These are phyloP conservation scores for Yamadazyma ubonensis DNA, from an alignment of 805 yeast species.

Conservation along the genomic window DNA sequence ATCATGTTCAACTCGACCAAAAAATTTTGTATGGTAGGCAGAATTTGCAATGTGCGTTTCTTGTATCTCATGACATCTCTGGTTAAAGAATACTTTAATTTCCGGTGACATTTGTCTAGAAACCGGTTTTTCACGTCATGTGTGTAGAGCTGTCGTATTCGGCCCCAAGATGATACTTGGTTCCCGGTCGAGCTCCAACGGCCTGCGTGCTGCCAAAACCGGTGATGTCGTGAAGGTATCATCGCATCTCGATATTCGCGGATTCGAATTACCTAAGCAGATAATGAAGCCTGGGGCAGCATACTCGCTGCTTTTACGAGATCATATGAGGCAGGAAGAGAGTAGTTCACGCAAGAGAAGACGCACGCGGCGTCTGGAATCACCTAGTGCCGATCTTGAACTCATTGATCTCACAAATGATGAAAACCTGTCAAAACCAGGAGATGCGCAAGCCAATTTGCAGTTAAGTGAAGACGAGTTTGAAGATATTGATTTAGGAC, in stretches of 20 bases:
- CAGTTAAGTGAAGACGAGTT: constrained; percentile 20
- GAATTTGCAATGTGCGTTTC: constrained; percentile 3
- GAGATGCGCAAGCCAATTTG: not conserved
- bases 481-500: constrained; percentile 22
- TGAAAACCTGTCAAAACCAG: too few relatives aligned
- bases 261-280: not conserved
- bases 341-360: not conserved
- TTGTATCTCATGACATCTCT: constrained; percentile 15
- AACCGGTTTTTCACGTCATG: constrained; percentile 8
- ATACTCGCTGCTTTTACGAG: not conserved
- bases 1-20: constrained; percentile 12
- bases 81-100: constrained; percentile 15
- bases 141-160: constrained; percentile 9
- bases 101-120: constrained; percentile 21
- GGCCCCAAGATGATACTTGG: too few relatives aligned
- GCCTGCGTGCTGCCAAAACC: too few relatives aligned
- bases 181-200: too few relatives aligned
- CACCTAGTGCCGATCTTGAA: too few relatives aligned
- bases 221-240: too few relatives aligned
- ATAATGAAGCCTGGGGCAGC: not conserved
- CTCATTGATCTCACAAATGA: too few relatives aligned
- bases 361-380: not conserved
- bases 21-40: constrained; percentile 11
- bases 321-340: not conserved
- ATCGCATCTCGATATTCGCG: too few relatives aligned